Percentiles rank a stretch among this genome's conserved stretches.
These are phyloP conservation scores for Citrus cavaleriei DNA, from an alignment of 345 rosid genomes.

Conservation along the genomic window DNA sequence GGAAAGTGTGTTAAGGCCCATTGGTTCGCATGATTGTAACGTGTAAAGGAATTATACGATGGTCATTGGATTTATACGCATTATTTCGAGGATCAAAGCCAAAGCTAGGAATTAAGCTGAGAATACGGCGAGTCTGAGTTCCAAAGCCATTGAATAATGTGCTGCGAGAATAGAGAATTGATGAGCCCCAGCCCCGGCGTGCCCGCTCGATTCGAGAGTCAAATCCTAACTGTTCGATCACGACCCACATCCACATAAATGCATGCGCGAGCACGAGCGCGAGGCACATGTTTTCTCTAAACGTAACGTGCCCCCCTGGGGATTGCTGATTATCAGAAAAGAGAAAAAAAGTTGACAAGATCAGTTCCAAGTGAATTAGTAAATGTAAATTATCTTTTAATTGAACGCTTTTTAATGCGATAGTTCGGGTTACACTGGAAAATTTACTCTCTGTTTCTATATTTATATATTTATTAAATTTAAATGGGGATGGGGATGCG, in stretches of 20 bases:
- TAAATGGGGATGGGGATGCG: slow-evolving; percentile 6
- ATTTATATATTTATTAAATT: not conserved
- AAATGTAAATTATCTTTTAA: not conserved
- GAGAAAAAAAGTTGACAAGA: not conserved
- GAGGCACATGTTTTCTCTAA: slow-evolving; percentile 24
- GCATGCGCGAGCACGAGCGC: slow-evolving; percentile 25
- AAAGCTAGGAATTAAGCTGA: slow-evolving; percentile 14
- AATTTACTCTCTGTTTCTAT: no score
- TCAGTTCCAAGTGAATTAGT: not conserved
- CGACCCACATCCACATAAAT: slow-evolving; percentile 34
- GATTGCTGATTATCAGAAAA: slow-evolving; percentile 12
- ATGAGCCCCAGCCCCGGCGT: slow-evolving; percentile 24
- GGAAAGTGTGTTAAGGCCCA: not conserved
- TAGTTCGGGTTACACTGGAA: not conserved
- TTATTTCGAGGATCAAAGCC: not conserved
- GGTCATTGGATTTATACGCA: slow-evolving; percentile 1
- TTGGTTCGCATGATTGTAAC: not conserved
- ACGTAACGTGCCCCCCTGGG: slow-evolving; percentile 25
- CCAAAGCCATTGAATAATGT: slow-evolving; percentile 45
- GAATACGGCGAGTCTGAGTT: slow-evolving; percentile 41
- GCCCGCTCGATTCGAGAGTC: slow-evolving; percentile 48
- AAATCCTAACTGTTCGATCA: slow-evolving; percentile 33
- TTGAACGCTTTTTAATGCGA: not conserved
- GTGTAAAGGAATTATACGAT: not conserved
- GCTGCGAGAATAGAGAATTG: slow-evolving; percentile 6